Conservation (phyloP, 2,329 filamentous ascomycete species). For the Sclerotiophoma versabilis region DNA sequence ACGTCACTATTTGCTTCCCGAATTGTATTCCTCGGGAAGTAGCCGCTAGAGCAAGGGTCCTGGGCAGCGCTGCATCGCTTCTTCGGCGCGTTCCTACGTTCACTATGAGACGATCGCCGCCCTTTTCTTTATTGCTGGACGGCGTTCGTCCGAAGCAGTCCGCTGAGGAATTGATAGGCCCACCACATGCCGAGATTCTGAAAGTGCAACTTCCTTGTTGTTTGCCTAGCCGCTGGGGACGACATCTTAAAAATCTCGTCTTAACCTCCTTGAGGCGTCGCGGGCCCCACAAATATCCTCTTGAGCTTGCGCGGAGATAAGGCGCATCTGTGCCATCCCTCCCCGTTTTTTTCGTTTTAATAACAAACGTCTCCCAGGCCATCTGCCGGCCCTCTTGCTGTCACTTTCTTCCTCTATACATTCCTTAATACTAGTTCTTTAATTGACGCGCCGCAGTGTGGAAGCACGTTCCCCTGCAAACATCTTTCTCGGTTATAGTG, state of each 20-base stretch:
- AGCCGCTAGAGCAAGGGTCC: conserved; percentile 7
- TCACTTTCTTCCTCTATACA: conserved; percentile 13
- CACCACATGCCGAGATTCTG: neutral
- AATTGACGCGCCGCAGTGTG: conserved; percentile 9
- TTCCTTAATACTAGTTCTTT: conserved; percentile 24
- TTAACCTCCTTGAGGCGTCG: conserved; percentile 19
- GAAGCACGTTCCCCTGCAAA: conserved; percentile 8
- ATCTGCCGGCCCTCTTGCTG: neutral
- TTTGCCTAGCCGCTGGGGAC: conserved; percentile 14
- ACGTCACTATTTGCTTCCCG: conserved; percentile 3
- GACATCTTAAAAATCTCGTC: conserved; percentile 15
- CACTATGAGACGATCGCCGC: conserved; percentile 10
- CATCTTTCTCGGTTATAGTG: conserved; percentile 1
- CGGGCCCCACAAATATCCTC: conserved; percentile 8
- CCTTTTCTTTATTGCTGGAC: conserved; percentile 5
- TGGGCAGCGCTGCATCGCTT: conserved; percentile 3
- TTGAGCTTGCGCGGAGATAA: conserved; percentile 13
- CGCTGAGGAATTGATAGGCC: conserved; percentile 20
- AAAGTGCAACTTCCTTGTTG: conserved; percentile 4
- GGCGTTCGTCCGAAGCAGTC: conserved; percentile 22
- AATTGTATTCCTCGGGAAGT: conserved; percentile 1
- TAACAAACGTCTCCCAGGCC: neutral
- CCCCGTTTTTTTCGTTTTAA: conserved; percentile 5
- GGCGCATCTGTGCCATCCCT: conserved; percentile 9
- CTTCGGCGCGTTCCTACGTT: conserved; percentile 1